Evolutionary conservation across 345 rosid species (phyloP).

Genomic region (sweet orange (Citrus sinensis)): DNA sequence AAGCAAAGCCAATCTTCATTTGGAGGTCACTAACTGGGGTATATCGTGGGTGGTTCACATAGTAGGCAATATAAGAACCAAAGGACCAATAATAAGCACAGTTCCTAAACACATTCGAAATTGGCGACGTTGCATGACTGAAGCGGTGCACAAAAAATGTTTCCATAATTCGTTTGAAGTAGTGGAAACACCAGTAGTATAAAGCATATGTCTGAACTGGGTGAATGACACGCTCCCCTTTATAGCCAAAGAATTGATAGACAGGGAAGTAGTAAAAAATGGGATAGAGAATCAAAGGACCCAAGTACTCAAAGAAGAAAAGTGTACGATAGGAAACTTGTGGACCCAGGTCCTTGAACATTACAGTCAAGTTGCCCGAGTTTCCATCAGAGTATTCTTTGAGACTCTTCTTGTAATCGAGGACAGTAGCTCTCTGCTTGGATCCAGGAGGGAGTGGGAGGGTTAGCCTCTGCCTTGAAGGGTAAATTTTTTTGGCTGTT

Average conservation of each 20-base stretch:
- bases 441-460: conserved; percentile 76
- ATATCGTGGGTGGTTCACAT: conserved; percentile 90
- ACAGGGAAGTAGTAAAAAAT: conserved; percentile 85
- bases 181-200: conserved; percentile 96
- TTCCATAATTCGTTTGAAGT: conserved; percentile 91
- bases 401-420: conserved; percentile 65
- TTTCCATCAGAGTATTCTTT: conserved; percentile 71
- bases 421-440: conserved; percentile 67
- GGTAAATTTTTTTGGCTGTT: conserved; percentile 86
- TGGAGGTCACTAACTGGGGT: conserved; percentile 87
- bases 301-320: conserved; percentile 93
- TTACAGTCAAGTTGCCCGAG: conserved; percentile 48
- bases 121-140: conserved; percentile 94
- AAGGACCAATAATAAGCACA: conserved; percentile 95
- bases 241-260: conserved; percentile 71
- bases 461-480: conserved; percentile 94
- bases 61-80: conserved; percentile 84
- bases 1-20: conserved; percentile 91
- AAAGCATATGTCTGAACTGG: conserved; percentile 93
- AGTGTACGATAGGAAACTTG: conserved; percentile 94
- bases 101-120: conserved; percentile 87
- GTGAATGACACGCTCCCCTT: conserved; percentile 52
- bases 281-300: conserved; percentile 86
- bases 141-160: conserved; percentile 90
- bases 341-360: conserved; percentile 92